Conservation (phyloP, 2,329 filamentous ascomycete species). For the Talaromyces sp. region DNA sequence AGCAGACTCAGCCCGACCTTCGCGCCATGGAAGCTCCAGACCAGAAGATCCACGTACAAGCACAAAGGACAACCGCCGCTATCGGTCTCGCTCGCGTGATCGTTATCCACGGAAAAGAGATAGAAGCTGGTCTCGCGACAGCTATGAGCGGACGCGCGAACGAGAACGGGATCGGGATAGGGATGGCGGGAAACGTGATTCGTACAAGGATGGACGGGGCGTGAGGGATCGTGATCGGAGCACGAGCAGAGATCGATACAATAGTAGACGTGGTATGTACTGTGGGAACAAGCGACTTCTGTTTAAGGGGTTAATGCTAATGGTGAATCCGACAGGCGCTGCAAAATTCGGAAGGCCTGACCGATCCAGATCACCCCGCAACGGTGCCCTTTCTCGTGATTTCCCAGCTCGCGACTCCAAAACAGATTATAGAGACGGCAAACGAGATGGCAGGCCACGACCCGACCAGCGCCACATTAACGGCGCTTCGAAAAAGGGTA, state of each 20-base stretch:
- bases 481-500: conserved; percentile 31
- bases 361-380: conserved; percentile 37
- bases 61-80: conserved; percentile 40
- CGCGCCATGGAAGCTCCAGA: conserved; percentile 32
- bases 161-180: conserved; percentile 29
- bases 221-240: conserved; percentile 41
- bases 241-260: conserved; percentile 37
- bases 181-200: conserved; percentile 31
- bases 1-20: conserved; percentile 35
- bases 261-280: conserved; percentile 39
- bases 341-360: conserved; percentile 35
- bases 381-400: conserved; percentile 35
- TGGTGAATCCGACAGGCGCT: conserved; percentile 24
- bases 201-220: conserved; percentile 36
- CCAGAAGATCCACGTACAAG: conserved; percentile 27
- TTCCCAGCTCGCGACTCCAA: conserved; percentile 28
- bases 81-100: conserved; percentile 40
- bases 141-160: conserved; percentile 21
- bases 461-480: conserved; percentile 23
- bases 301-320: neutral
- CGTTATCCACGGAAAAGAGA: conserved; percentile 40
- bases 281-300: neutral
- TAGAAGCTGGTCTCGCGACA: conserved; percentile 44
- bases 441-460: conserved; percentile 28
- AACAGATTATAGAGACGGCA: conserved; percentile 31